Evolutionary conservation across 2,329 filamentous ascomycete genomes (phyloP).

Genomic region (Penicillium sp.): DNA sequence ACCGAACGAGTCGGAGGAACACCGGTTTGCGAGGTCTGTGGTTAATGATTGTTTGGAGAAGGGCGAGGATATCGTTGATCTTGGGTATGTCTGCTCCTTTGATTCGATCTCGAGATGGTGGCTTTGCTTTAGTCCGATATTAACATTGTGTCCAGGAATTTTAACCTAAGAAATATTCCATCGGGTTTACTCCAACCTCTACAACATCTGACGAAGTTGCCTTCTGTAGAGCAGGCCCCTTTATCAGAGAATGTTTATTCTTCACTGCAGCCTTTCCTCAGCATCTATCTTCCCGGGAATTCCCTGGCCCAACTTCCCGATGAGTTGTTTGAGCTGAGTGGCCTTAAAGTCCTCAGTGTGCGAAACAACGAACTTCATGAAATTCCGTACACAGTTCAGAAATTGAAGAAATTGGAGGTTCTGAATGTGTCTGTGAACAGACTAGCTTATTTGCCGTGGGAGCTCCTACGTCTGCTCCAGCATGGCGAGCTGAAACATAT

Average conservation of each 20-base stretch:
- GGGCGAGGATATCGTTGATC: conserved; percentile 45
- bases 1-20: conserved; percentile 35
- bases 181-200: conserved; percentile 36
- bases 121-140: background rate
- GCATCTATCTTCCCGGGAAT: conserved; percentile 47
- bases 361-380: conserved; percentile 47
- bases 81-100: conserved; percentile 39
- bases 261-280: conserved; percentile 43
- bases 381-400: conserved; percentile 43
- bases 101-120: background rate
- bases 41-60: conserved; percentile 45
- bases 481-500: conserved; percentile 41
- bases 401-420: conserved; percentile 42
- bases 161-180: conserved; percentile 33
- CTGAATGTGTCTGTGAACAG: conserved; percentile 49
- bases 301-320: conserved; percentile 35
- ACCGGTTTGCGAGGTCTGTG: conserved; percentile 37
- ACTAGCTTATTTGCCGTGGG: conserved; percentile 45
- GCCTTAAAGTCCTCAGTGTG: conserved; percentile 46
- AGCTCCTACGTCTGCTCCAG: conserved; percentile 43
- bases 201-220: conserved; percentile 42
- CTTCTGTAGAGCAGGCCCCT: conserved; percentile 33
- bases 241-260: conserved; percentile 39
- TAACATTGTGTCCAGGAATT: conserved; percentile 25
- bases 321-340: conserved; percentile 44